Evolutionary conservation across 768 basidiomycete genomes (phyloP), one percentile per base, ranked within the genome.

Genomic region (Chlorophyllum brunneum): DNA sequence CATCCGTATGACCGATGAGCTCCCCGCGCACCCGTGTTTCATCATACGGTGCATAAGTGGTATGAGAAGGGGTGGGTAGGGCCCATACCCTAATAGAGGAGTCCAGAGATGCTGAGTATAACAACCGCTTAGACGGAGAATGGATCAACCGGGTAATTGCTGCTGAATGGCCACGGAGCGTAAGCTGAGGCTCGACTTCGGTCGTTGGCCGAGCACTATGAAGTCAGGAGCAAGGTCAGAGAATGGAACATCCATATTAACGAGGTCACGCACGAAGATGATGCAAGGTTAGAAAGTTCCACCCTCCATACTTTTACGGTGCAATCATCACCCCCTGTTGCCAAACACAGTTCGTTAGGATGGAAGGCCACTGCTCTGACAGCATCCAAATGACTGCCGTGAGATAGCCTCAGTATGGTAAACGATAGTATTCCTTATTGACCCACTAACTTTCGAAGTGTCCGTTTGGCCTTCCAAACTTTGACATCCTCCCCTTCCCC

Each of bases 281-380:
- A 86, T 26, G 90, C 78, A 54, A 94, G 72, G 59, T 81, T 77
- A 34, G 82, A 72, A 13, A 87, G 79, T 58, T 95, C 91, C 72
- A 92, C 80, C 51, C 91, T 80, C 97, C 97, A 99, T 47, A 98
- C 81, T 68, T 99, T 99, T 49, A 98, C 85, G 5, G 92, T 94
- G 65, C 83, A 90, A 64, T 99, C 97, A 64, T 98, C 95, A 24
- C 94, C 92, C 20, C 88, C 97, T 40, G 88, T 92, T n/a, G 89
- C 94, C 48, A 98, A 71, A 61, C 86, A 86, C 38, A 92, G 70
- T 58, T 92, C 90, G 30, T 74, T 86, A 1, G 90, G 90, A 63
- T 93, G 91, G 78, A 97, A 95, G 0, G 90, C 85, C 20, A 98
- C 73, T 5, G 91, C 86, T 48, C 95, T 84, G 34, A 97, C 93